phyloP scores from a whole-genome alignment of 352 stramenopile species.

The Phytophthora fragariae region DNA sequence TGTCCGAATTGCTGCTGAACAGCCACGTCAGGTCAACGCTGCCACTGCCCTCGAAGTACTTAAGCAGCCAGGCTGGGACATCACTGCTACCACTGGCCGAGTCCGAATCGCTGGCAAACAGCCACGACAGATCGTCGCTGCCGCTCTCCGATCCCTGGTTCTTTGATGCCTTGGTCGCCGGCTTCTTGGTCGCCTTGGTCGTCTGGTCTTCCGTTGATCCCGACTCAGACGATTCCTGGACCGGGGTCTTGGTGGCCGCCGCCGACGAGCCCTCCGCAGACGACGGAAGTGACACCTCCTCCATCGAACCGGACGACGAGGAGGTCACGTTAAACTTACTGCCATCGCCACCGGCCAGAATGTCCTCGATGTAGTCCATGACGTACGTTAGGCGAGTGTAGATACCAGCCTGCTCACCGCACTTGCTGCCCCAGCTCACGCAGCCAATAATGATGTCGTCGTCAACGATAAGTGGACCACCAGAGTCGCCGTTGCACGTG shows the following conservation, averaged over 20 bases:
- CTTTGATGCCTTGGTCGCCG: too few species aligned
- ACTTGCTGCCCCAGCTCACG: slow-evolving; percentile 77
- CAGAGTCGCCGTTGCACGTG: slow-evolving; percentile 77
- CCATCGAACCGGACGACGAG: slow-evolving; percentile 11
- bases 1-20: slow-evolving; percentile 14
- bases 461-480: slow-evolving; percentile 58
- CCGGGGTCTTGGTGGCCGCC: neutral
- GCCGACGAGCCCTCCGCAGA: slow-evolving; percentile 1
- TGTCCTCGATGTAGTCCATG: slow-evolving; percentile 69
- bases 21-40: slow-evolving; percentile 9
- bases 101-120: neutral
- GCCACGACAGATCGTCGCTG: slow-evolving; percentile 1
- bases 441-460: slow-evolving; percentile 59
- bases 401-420: slow-evolving; percentile 56
- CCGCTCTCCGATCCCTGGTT: neutral
- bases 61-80: neutral
- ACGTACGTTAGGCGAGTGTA: slow-evolving; percentile 65
- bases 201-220: neutral
- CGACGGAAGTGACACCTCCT: neutral
- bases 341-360: slow-evolving; percentile 45
- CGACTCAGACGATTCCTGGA: neutral
- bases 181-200: slow-evolving; percentile 1
- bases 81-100: slow-evolving; percentile 2
- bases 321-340: slow-evolving; percentile 26
- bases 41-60: neutral